These are phyloP conservation scores for Fonsecaea pedrosoi DNA, from an alignment of 2,329 filamentous ascomycete genomes.

Conservation along the genomic window DNA sequence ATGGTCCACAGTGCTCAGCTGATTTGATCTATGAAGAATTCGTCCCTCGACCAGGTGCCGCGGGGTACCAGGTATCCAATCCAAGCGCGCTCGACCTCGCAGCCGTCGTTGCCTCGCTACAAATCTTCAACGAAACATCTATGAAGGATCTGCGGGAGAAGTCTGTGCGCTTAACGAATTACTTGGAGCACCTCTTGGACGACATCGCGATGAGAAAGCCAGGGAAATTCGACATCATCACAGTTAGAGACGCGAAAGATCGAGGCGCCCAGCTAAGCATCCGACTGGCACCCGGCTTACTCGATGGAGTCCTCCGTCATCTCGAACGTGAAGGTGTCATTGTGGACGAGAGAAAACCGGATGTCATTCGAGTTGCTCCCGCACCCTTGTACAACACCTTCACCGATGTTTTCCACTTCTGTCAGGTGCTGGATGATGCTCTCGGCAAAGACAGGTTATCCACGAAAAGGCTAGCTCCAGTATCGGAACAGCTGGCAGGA, in stretches of 20 bases:
- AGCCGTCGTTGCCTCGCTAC: slow-evolving; percentile 73
- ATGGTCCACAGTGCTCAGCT: background rate
- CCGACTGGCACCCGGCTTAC: slow-evolving; percentile 68
- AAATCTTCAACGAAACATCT: slow-evolving; percentile 73
- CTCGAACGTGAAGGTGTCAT: slow-evolving; percentile 74
- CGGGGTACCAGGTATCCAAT: slow-evolving; percentile 85
- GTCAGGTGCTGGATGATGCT: slow-evolving; percentile 31
- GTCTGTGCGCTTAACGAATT: slow-evolving; percentile 75
- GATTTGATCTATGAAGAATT: slow-evolving; percentile 58
- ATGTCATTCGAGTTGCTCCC: slow-evolving; percentile 83
- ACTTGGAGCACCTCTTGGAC: slow-evolving; percentile 72
- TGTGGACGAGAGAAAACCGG: slow-evolving; percentile 82
- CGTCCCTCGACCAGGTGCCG: slow-evolving; percentile 76
- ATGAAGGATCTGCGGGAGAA: slow-evolving; percentile 74
- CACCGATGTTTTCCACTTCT: slow-evolving; percentile 71
- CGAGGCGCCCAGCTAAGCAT: slow-evolving; percentile 82
- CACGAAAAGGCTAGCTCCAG: background rate
- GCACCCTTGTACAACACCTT: slow-evolving; percentile 85
- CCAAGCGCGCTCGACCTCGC: slow-evolving; percentile 79
- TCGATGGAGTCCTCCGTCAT: slow-evolving; percentile 70
- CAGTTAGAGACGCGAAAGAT: slow-evolving; percentile 70
- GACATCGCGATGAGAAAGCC: slow-evolving; percentile 25
- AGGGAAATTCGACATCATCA: slow-evolving; percentile 68
- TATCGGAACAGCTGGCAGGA: background rate
- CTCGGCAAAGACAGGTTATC: slow-evolving; percentile 20